Base-by-base conservation (phyloP, 192 early-diverging fungal species). In the Podila verticillata region DNA sequence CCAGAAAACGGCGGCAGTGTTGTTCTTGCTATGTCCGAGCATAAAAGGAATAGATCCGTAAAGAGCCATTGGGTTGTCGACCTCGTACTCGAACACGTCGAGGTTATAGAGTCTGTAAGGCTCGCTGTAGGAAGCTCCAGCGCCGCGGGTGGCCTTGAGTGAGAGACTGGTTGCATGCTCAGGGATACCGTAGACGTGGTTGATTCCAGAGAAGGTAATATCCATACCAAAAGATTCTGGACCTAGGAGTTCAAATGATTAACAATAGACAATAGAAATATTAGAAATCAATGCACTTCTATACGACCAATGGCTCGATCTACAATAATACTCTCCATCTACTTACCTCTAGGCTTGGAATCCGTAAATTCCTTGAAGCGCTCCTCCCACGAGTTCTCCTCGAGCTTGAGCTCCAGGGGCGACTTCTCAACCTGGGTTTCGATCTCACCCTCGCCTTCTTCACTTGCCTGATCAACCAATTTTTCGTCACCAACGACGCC, bases 81-180 rank as follows among this genome's bases (percentile, higher is more conserved):
- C 63, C 28, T 93, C 92, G 87, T 98, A 97, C 85, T 99, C 98
- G 84, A 99, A 99, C 28, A 99, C 97, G 70, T 99, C 98, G 66
- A 97, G 83, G 75, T 99, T 99, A 82, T 97, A 99, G 47, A 99
- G 82, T 29, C 98, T 89, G 84, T 98, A 99, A 8, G 98, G 98
- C 61, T 98, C 96, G 20, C 79, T 84, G 78, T 99, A 99, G 7
- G 87, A 85, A 34, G 86, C 89, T 19, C 84, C 84, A 12, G 81
- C 81, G 63, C 96, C 91, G 36, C 88, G 82, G 73, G 98, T 99
- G n/a, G 94, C 77, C 77, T 93, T 95, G 56, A 99, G 89, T 22
- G 93, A 91, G 75, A 95, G 90, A n/a, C 87, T 84, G 51, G 95
- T 80, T 1, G 97, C 91, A 73, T 99, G 98, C 84, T 99, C 94